Base-by-base conservation (phyloP, 768 basidiomycete genomes). In the Kwoniella botswanensis region DNA sequence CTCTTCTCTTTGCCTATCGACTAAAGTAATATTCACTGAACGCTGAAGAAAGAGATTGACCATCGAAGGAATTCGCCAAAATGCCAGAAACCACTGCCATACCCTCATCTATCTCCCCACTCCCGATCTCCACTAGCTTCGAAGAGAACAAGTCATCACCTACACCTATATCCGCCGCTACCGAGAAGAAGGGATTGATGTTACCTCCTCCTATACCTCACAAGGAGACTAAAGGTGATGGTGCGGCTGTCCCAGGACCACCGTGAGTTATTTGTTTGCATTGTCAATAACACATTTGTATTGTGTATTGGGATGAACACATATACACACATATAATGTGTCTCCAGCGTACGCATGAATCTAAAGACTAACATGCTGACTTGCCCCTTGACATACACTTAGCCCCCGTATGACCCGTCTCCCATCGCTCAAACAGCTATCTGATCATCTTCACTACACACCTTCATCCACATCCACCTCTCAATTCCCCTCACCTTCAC, bases 341-440 rank as follows among this genome's bases (percentile, higher is more conserved):
- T 58, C 13, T 9, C 7, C 35, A 35, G 35, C 57, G 35, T 35
- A 26, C 29, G 1, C 15, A 12, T 7, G 22, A 15, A 29, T 41
- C 0, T 29, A 35, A 26, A 35, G 35, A 7, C 29, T 26, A 17
- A 58, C 1, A 17, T 35, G 17, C 52, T 35, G 43, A n/a, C 35
- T 35, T 35, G 35, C 35, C 35, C 35, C 35, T 44, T 21, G 12
- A 29, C 43, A 18, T 18, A 17, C 50, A 2, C 26, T 13, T 21
- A 74, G 76, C 41, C 76, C 73, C 13, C 60, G 70, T n/a, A 78
- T 78, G 76, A 76, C 74, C 44, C 74, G 77, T 35, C 61, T 78
- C 1, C 77, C 77, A 6, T 78, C 77, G 4, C 68, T 78, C 22
- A 66, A 76, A 55, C 74, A 78, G 50, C 58, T 78, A 0, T 74